phyloP scores from a whole-genome alignment of 2,329 filamentous ascomycete species.

The Talaromyces sp. region DNA sequence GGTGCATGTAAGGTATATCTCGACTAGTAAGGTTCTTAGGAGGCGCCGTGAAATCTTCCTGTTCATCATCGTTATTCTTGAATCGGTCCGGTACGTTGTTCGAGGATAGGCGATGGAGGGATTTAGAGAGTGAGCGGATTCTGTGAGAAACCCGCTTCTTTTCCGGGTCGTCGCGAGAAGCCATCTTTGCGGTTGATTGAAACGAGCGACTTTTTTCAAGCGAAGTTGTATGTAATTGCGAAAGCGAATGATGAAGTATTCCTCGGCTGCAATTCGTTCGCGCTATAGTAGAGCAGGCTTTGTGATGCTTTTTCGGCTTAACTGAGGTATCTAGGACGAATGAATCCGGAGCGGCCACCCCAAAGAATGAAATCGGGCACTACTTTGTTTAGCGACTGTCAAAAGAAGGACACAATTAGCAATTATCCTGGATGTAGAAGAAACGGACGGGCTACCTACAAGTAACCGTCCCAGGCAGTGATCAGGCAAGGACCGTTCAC shows the following conservation, averaged over 20 bases:
- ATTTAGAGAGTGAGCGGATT: constrained; percentile 42
- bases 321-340: neutral
- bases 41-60: constrained; percentile 61
- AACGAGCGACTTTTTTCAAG: neutral
- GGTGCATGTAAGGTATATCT: constrained; percentile 72
- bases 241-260: neutral
- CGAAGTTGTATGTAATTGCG: neutral
- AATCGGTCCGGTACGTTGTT: constrained; percentile 59
- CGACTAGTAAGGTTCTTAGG: constrained; percentile 44
- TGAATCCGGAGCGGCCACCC: neutral
- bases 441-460: neutral
- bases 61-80: constrained; percentile 55
- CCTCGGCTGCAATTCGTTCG: neutral
- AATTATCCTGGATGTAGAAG: neutral
- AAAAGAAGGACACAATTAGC: neutral
- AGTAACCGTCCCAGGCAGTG: constrained; percentile 4
- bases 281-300: neutral
- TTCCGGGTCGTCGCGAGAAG: constrained; percentile 44
- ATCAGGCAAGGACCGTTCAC: constrained; percentile 7
- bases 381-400: neutral
- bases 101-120: constrained; percentile 46
- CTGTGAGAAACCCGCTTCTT: constrained; percentile 45
- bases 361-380: neutral
- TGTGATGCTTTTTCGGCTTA: neutral
- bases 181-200: constrained; percentile 27